A percentile compares a stretch with the other conserved stretches of the same genome.
phyloP scores from a whole-genome alignment of 2,329 filamentous ascomycete genomes.

The Claviceps humidiphila region DNA sequence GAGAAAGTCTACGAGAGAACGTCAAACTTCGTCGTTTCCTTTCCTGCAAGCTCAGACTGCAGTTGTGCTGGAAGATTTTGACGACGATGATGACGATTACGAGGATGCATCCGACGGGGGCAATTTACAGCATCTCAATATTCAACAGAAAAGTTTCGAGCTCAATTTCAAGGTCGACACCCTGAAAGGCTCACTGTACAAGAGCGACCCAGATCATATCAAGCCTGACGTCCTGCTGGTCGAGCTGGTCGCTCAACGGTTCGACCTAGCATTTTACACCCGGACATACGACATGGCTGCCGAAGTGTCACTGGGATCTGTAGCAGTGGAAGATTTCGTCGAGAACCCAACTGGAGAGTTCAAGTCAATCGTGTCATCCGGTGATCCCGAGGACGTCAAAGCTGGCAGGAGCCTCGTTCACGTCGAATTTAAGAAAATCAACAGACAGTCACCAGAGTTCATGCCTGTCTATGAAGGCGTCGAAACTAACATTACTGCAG shows the following conservation, averaged over 20 bases:
- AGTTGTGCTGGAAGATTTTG: constrained; percentile 66
- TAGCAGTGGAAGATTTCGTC: constrained; percentile 90
- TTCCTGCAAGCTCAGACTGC: constrained; percentile 60
- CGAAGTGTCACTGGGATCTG: constrained; percentile 72
- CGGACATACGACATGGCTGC: constrained; percentile 87
- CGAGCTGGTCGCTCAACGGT: constrained; percentile 80
- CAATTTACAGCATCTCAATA: constrained; percentile 45
- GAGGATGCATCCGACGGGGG: constrained; percentile 51
- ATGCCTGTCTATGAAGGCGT: constrained; percentile 84
- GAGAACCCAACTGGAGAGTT: constrained; percentile 82
- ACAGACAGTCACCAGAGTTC: constrained; percentile 83
- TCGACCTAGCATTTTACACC: constrained; percentile 77
- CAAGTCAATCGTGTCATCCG: constrained; percentile 91
- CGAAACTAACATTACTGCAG: constrained; percentile 81
- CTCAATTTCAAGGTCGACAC: constrained; percentile 94
- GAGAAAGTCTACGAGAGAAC: constrained; percentile 31
- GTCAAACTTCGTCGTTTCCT: constrained; percentile 59
- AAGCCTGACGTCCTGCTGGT: constrained; percentile 73
- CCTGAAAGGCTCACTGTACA: constrained; percentile 82
- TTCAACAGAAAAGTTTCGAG: constrained; percentile 86
- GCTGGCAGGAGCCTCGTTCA: constrained; percentile 72
- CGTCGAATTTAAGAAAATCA: constrained; percentile 82
- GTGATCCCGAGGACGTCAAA: constrained; percentile 55
- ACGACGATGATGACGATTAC: constrained; percentile 53
- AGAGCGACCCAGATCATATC: constrained; percentile 65